Percentiles rank a stretch among this genome's conserved stretches.
phyloP scores from a whole-genome alignment of 306 rosid species.

The Dryas alaskensis region DNA sequence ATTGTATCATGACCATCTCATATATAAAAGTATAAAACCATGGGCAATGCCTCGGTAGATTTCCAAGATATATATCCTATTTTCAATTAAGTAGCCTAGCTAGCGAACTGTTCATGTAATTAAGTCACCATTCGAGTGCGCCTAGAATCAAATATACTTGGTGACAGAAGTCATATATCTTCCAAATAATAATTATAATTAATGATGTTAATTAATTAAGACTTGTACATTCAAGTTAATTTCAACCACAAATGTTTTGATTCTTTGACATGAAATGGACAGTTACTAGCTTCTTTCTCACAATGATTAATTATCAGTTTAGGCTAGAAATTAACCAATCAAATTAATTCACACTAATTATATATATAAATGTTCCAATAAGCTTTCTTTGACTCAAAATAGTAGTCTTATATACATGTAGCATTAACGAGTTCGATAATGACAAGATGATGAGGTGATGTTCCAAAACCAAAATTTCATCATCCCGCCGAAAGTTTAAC shows the following conservation, averaged over 20 bases:
- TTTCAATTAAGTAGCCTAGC: too few species aligned
- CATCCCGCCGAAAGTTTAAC: constrained; percentile 13
- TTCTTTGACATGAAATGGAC: background rate
- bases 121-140: too few species aligned
- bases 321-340: background rate
- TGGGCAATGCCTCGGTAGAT: too few species aligned
- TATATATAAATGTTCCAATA: background rate
- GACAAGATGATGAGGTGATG: constrained; percentile 6
- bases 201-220: background rate
- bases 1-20: too few species aligned
- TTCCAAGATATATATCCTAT: too few species aligned
- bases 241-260: background rate
- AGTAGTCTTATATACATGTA: background rate
- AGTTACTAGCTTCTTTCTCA: background rate
- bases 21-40: too few species aligned
- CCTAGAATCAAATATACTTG: too few species aligned
- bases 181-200: background rate
- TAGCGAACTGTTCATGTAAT: too few species aligned
- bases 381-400: background rate
- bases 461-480: constrained; percentile 6
- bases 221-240: background rate
- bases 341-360: background rate
- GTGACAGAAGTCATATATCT: background rate
- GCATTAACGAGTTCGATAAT: background rate
- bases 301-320: background rate